Evolutionary conservation across 2,329 filamentous ascomycete genomes (phyloP).

Genomic region (Monosporascus ibericus): DNA sequence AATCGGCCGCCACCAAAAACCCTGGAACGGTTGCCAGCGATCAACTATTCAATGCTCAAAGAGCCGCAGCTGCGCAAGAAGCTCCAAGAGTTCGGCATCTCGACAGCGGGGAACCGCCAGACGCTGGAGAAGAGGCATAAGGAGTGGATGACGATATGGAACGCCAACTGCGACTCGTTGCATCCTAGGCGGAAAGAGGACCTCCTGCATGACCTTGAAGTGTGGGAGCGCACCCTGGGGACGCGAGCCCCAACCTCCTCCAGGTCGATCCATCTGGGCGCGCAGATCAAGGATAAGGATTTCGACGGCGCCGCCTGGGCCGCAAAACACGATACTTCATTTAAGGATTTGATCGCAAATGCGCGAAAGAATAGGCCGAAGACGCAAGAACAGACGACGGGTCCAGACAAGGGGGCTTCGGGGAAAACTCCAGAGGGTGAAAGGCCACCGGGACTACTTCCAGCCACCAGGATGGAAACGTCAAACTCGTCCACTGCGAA

Average conservation of each 20-base stretch:
- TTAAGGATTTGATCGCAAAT: conserved; percentile 71
- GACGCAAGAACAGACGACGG: conserved; percentile 24
- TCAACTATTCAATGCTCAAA: conserved; percentile 85
- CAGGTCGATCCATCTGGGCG: conserved; percentile 31
- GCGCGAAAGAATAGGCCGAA: conserved; percentile 55
- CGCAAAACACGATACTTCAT: conserved; percentile 64
- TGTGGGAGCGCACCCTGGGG: conserved; percentile 83
- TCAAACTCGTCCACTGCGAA: not conserved
- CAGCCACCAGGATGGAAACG: conserved; percentile 7
- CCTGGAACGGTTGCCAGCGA: conserved; percentile 64
- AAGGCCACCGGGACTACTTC: conserved; percentile 3
- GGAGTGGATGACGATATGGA: conserved; percentile 95
- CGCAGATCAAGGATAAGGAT: conserved; percentile 74
- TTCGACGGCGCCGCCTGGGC: conserved; percentile 80
- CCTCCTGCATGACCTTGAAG: conserved; percentile 70
- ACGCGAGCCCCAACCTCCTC: conserved; percentile 41
- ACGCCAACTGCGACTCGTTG: conserved; percentile 88
- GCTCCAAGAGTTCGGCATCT: conserved; percentile 72
- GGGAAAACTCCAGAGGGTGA: not conserved
- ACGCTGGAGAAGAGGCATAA: conserved; percentile 75
- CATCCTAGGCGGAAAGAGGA: conserved; percentile 64
- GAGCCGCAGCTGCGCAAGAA: conserved; percentile 75
- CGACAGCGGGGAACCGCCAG: conserved; percentile 58
- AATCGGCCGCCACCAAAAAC: conserved; percentile 25
- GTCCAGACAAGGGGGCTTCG: conserved; percentile 14